Base-by-base conservation (phyloP, 768 basidiomycete genomes). In the Tephrocybe sp. region DNA sequence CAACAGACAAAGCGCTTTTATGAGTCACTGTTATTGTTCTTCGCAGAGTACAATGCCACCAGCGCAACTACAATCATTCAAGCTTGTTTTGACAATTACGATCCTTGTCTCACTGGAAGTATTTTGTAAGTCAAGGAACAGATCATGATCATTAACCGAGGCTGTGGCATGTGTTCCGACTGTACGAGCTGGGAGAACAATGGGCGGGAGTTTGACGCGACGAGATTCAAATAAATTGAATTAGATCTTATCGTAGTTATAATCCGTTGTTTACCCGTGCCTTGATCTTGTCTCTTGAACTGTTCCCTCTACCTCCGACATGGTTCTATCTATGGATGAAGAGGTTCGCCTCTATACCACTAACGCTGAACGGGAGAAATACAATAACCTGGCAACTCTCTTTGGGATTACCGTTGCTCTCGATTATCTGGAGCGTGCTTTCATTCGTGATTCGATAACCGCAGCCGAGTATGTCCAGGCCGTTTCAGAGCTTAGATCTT, bases 361-460 rank as follows among this genome's bases (percentile, higher is more conserved):
- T 23, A 96, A 96, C 62, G 78, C 89, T 6, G 93, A 97, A 62
- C 76, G 96, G 44, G 97, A 98, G 65, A 85, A 84, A 62, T 87
- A 86, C 60, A 93, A 88, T 62, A 85, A 89, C 10, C 75, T 94
- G 14, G 88, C 92, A 0, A 98, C 92, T 4, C 75, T 99, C 5
- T 99, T 89, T 60, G 89, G 92, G 7, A 90, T 99, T 60, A 83
- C 97, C 51, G 87, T 95, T 40, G 82, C 89, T 2, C 74, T 99
- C 10, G 94, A 98, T 61, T 98, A 95, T 64, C 85, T 98, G 19
- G 96, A 99, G 67, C 79, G 93, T 36, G 96, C 94, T 0, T 98
- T 96, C 68, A 87, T 98, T 35, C 82, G 96, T 13, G 97, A 98
- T 72, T 85, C 89, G 0, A 88, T 98, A 51, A 86, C 86, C 16